A percentile compares a stretch with the other conserved stretches of the same genome.
Evolutionary conservation across 2,329 filamentous ascomycete genomes (phyloP).

Genomic region (Xylariomycetidae sp.): DNA sequence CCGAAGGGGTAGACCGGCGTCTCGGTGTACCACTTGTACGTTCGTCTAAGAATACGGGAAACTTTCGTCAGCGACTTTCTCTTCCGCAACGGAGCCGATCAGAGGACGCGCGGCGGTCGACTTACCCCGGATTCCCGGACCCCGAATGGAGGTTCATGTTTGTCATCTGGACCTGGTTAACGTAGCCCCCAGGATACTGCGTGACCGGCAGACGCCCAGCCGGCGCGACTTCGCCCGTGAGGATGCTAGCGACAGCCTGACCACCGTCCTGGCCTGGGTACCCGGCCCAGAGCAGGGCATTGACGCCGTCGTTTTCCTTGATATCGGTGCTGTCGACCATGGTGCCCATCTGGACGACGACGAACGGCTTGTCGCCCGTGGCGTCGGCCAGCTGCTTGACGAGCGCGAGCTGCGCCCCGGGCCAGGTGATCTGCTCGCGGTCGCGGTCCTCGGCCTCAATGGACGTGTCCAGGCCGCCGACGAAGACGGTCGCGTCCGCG

Average conservation of each 20-base stretch:
- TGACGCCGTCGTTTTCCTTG: conserved; percentile 39
- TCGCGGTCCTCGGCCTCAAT: conserved; percentile 48
- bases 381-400: conserved; percentile 38
- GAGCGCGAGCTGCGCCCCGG: conserved; percentile 42
- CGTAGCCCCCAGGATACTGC: conserved; percentile 48
- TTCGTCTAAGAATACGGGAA: conserved; percentile 37
- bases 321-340: conserved; percentile 46
- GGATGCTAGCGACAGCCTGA: conserved; percentile 45
- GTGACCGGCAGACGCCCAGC: conserved; percentile 50
- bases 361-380: conserved; percentile 37
- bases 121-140: conserved; percentile 36
- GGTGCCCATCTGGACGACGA: conserved; percentile 44
- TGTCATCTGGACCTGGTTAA: conserved; percentile 43
- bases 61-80: not conserved
- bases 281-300: conserved; percentile 49
- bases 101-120: too few species aligned
- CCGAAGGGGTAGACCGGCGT: conserved; percentile 48
- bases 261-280: conserved; percentile 57
- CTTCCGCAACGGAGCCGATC: too few species aligned
- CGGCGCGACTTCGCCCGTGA: conserved; percentile 43
- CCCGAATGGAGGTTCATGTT: conserved; percentile 50
- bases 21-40: conserved; percentile 52
- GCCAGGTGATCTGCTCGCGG: conserved; percentile 45
- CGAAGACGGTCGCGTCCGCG: conserved; percentile 47
- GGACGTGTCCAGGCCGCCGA: conserved; percentile 48